Base-by-base conservation (phyloP, 768 basidiomycete species). In the Gyrodon lividus region DNA sequence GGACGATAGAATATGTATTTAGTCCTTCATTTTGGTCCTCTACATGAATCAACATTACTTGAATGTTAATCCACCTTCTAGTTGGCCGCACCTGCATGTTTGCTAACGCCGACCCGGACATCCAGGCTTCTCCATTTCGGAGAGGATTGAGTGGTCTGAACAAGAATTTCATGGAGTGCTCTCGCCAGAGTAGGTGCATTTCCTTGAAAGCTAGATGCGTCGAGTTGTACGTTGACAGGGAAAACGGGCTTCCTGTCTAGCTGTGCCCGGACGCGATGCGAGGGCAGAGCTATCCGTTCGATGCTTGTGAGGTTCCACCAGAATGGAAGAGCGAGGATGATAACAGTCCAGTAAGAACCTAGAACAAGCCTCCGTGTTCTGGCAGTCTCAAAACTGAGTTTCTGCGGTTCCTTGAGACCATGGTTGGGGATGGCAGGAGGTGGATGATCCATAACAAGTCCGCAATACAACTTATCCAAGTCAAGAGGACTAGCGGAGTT, bases 221-320 rank as follows among this genome's bases (percentile, higher is more conserved):
- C 73, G 49, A 84, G 66, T 30, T 61, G 69, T 44, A 84, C 65
- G 12, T 59, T 38, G 26, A 71, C 43, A 8, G 83, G 80, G 45
- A 84, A 72, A 19, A 60, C 50, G 19, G 82, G 71, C 34, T 70
- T 65, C 52, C 72, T 74, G 42, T 70, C 66, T 38, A 79, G 73
- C 59, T 84, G 77, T 6, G 76, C 74, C 35, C 67, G 66, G 30
- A 94, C 84, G 19, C 81, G 78, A 38, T 71, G 68, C 7, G 76
- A 72, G 1, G 95, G 92, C 12, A 97, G 73, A 0, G 86, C 73
- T 14, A 89, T 75, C 23, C 95, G 82, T 62, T 94, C 80, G 24
- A 98, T 96, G 56, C 89, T 89, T 5, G 97, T 98, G 23, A 89
- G 86, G 45, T 76, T 77, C 92, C 93, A 98, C 97, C 97, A 99